Evolutionary conservation across 2,329 filamentous ascomycete species (phyloP), one percentile per base, ranked within the genome.

Genomic region (Byssochlamys sp.): DNA sequence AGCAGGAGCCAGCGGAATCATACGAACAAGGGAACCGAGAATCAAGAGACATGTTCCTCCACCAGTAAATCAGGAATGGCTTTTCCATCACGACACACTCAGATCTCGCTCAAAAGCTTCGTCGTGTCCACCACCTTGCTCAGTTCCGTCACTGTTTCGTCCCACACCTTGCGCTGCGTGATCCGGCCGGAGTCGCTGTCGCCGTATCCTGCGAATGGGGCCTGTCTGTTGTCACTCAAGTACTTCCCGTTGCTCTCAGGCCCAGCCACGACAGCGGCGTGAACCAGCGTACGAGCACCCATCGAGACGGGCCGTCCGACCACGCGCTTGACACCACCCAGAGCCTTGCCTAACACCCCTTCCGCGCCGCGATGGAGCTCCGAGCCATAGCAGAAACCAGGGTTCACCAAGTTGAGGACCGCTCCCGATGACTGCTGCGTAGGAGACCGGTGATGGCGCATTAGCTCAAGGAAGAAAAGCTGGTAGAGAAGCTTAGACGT

Each of bases 381-480:
- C 4, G 55, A 59, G 2, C 58, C 58, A n/a, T 59, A 54, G 56
- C 65, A 67, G 5, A 67, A 57, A 24, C 65, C 66, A 2, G 66
- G 65, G 53, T 67, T 68, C 25, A 65, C 58, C 27, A 64, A 45
- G 49, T 62, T 65, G 24, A 68, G 56, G 27, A 64, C 57, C 4
- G 58, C 49, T 1, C 52, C 55, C 6, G 49, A 53, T 14, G 55
- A 49, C 3, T 35, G 29, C 19, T 53, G 24, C 2, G 10, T n/a
- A 31, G 5, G 5, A 31, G 29, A 31, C 12, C 39, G 39, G 19
- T 24, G 39, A 48, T 24, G 39, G 24, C 19, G 11, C 29, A 48
- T 50, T 12, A 60, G 53, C 39, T 60, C 55, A 0, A 53, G 39
- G 7, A 60, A 55, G 45, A 60, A 60, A 4, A 60, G 54, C 51